Evolutionary conservation across 352 stramenopile genomes (phyloP).

Genomic region (Globisporangium solare): DNA sequence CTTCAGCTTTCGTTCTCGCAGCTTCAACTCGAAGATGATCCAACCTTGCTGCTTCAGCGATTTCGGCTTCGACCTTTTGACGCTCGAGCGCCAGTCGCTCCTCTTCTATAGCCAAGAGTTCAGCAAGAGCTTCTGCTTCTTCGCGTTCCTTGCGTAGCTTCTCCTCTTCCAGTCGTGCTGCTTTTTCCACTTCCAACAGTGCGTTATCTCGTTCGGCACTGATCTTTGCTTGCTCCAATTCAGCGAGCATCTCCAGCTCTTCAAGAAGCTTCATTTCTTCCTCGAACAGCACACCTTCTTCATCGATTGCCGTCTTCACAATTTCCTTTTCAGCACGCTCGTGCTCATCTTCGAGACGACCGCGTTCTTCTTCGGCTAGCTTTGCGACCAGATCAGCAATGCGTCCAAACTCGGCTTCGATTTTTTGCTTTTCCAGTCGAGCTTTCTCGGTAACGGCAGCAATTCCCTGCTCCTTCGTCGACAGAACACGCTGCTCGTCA

Average conservation of each 20-base stretch:
- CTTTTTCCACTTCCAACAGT: not conserved
- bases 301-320: not conserved
- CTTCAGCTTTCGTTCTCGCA: slow-evolving; percentile 3
- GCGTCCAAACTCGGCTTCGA: slow-evolving; percentile 2
- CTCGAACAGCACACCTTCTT: slow-evolving; percentile 6
- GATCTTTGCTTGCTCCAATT: slow-evolving; percentile 7
- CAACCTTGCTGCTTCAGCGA: slow-evolving; percentile 8
- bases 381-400: slow-evolving; percentile 4
- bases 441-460: slow-evolving; percentile 2
- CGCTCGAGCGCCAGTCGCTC: slow-evolving; percentile 13
- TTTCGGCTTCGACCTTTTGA: slow-evolving; percentile 19
- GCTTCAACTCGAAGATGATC: slow-evolving; percentile 3
- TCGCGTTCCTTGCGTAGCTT: slow-evolving; percentile 6
- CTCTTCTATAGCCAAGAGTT: slow-evolving; percentile 13
- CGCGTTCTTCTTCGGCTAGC: slow-evolving; percentile 4
- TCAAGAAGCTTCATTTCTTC: slow-evolving; percentile 13
- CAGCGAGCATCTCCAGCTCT: slow-evolving; percentile 10
- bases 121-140: slow-evolving; percentile 14
- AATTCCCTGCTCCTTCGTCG: slow-evolving; percentile 13
- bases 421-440: slow-evolving; percentile 2
- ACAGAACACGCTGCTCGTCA: slow-evolving; percentile 7
- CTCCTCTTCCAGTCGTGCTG: not conserved
- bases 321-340: slow-evolving; percentile 3
- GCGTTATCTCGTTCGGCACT: slow-evolving; percentile 4
- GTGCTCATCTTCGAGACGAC: not conserved